Evolutionary conservation across 768 basidiomycete species (phyloP), one percentile per base, ranked within the genome.

Genomic region (Boletus coccyginus): DNA sequence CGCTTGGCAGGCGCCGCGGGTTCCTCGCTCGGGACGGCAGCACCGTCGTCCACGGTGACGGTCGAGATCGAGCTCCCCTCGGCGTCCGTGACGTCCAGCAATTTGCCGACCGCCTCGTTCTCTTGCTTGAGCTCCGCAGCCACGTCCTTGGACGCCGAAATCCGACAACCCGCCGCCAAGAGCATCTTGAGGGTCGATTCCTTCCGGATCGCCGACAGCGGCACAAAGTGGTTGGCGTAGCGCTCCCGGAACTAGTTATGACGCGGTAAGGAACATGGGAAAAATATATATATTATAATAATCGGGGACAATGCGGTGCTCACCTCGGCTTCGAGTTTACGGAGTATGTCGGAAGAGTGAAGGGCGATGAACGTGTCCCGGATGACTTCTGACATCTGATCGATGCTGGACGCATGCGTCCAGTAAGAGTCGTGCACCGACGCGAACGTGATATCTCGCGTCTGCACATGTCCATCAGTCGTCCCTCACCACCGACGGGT

Each of bases 391-490:
- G 92, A 90, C 94, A 98, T 96, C 50, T 84, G 74, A 72, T 97
- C 92, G 52, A 98, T 88, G 61, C 80, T 82, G 44, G 76, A 82
- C 0, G 97, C 89, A 67, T 99, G 97, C 5, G 96, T 98, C 97
- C 97, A 99, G 74, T 98, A 99, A 1, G 97, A 98, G 68, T 99
- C 97, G 68, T 99, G 97, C 12, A 99, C 97, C 1, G 94, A 91
- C 1, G 96, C 95, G 70, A 98, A 98, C 0, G 87, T 86, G 61
- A 99, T 66, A 38, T 77, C 79, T 65, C 81, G 82, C 13, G 86
- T 81, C 90, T 94, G 63, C 3, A 39, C 17, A 51, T 11, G 13
- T 38, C 13, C 33, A 9, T 70, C 43, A 50, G 55, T 56, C 21
- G 60, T 42, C 40, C 12, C 10, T 27, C 19, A 24, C 31, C 33